Conservation (phyloP, 257 asterid species). For the Agastache rugosa region DNA sequence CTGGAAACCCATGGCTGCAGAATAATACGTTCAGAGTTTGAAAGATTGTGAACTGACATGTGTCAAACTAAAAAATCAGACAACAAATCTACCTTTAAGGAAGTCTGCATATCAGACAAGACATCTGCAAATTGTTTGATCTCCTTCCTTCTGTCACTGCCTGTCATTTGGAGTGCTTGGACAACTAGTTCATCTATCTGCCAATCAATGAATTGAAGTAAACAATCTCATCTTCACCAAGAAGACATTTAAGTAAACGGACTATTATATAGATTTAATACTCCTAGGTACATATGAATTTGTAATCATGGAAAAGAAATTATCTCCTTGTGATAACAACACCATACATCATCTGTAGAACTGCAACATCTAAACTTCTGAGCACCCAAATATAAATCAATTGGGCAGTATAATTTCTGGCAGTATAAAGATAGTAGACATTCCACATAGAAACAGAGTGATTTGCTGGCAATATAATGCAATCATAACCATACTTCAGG, state of each 20-base stretch:
- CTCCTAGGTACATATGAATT: no score
- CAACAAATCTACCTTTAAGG: conserved; percentile 68
- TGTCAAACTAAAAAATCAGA: conserved; percentile 25
- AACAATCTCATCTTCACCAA: conserved; percentile 32
- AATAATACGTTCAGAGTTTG: conserved; percentile 19
- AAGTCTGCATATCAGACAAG: conserved; percentile 72
- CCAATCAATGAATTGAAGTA: conserved; percentile 31
- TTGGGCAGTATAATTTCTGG: no score
- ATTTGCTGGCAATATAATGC: no score
- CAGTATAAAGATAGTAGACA: no score
- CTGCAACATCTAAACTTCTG: no score
- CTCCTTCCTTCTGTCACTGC: conserved; percentile 58
- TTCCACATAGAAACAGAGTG: no score
- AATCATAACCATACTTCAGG: no score
- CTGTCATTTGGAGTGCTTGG: conserved; percentile 58
- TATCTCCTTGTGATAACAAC: no score
- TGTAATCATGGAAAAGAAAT: no score
- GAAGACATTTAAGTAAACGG: conserved; percentile 12
- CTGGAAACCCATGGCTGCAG: conserved; percentile 91
- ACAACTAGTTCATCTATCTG: conserved; percentile 93
- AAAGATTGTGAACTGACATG: conserved; percentile 7
- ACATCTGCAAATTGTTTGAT: conserved; percentile 67
- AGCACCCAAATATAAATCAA: no score
- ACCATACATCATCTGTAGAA: no score
- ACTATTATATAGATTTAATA: not conserved